Percentiles rank a stretch among this genome's conserved stretches.
phyloP scores from a whole-genome alignment of 2,329 filamentous ascomycete species.

The Calonectria multiphialidica region DNA sequence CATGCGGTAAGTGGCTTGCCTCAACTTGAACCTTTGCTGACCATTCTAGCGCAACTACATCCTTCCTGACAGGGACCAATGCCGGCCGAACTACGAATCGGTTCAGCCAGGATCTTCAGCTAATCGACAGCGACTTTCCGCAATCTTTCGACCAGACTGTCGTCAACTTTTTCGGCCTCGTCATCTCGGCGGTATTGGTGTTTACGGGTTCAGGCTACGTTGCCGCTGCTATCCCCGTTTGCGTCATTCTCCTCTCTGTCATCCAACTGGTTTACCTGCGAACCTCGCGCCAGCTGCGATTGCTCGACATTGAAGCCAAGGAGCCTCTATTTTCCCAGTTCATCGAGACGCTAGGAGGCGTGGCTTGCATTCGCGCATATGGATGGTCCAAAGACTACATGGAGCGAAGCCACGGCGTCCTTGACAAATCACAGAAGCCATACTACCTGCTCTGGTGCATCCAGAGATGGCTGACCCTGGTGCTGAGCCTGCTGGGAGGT shows the following conservation, averaged over 20 bases:
- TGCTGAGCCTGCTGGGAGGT: background rate
- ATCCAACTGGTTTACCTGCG: background rate
- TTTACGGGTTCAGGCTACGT: background rate
- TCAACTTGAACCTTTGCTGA: background rate
- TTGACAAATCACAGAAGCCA: background rate
- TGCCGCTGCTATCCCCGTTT: background rate
- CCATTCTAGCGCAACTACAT: background rate
- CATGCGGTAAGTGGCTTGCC: background rate
- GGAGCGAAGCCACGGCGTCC: background rate
- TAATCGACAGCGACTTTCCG: background rate
- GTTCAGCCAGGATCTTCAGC: background rate
- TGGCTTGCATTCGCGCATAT: background rate
- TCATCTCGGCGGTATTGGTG: background rate
- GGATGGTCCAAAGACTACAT: background rate
- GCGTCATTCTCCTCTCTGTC: background rate
- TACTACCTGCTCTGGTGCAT: background rate
- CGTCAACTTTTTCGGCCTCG: background rate
- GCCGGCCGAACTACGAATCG: background rate
- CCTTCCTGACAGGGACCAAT: background rate
- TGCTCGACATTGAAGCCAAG: background rate
- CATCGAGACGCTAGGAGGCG: background rate
- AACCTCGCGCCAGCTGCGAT: background rate
- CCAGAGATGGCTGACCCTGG: background rate
- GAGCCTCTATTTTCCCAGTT: background rate
- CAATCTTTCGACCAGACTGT: background rate